These are phyloP conservation scores for Cupressus sempervirens DNA, from an alignment of 75 land plant species.

Conservation along the genomic window DNA sequence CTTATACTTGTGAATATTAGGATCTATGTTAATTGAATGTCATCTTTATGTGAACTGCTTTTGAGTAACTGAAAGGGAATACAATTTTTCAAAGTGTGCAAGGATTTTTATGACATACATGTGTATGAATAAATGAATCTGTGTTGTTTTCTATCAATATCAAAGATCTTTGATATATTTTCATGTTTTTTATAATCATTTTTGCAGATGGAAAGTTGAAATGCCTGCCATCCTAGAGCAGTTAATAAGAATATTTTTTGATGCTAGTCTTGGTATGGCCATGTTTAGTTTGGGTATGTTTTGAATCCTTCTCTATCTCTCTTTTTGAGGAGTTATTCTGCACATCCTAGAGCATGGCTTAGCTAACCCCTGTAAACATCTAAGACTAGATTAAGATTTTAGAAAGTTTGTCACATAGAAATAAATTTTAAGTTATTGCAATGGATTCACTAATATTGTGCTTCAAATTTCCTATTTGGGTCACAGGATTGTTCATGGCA, in stretches of 20 bases:
- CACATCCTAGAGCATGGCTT: background rate
- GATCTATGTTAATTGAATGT: background rate
- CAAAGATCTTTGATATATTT: background rate
- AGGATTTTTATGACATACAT: background rate
- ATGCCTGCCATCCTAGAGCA: constrained; percentile 80
- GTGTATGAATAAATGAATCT: background rate
- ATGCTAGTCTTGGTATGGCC: constrained; percentile 98
- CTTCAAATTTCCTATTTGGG: background rate
- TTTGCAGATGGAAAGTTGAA: constrained; percentile 66
- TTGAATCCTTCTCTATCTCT: background rate
- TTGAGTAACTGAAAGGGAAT: background rate
- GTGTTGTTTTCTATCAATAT: background rate
- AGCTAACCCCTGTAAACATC: background rate
- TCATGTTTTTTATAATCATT: background rate
- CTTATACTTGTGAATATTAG: background rate
- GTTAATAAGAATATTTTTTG: constrained; percentile 74
- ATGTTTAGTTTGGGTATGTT: constrained; percentile 93
- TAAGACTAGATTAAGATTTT: background rate
- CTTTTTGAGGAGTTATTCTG: background rate
- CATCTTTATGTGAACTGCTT: background rate
- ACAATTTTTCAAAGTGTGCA: background rate
- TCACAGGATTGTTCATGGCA: constrained; percentile 93
- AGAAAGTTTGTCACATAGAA: background rate
- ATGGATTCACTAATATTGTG: background rate
- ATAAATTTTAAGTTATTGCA: background rate